Conservation (phyloP, 352 stramenopile species). For the Blastocystis sp. region DNA sequence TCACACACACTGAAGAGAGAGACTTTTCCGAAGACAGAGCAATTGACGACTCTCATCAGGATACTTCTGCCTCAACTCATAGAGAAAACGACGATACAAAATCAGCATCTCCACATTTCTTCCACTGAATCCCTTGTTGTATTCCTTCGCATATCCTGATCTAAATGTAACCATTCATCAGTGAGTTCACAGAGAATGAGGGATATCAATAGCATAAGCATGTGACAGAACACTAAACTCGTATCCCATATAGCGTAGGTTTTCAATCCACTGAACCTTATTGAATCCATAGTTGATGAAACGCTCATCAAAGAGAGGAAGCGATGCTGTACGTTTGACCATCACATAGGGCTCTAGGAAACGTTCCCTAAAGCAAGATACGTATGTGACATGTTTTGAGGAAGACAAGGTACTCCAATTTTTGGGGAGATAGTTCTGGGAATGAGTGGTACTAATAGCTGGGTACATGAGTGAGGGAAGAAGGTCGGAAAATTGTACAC, state of each 20-base stretch:
- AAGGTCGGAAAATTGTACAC: conserved; percentile 37
- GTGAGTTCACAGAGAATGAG: conserved; percentile 14
- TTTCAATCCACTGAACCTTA: conserved; percentile 68
- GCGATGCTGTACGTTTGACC: neutral
- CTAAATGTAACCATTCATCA: neutral
- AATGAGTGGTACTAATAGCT: neutral
- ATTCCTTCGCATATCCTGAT: conserved; percentile 50
- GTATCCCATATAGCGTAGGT: conserved; percentile 45
- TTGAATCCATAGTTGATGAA: conserved; percentile 68
- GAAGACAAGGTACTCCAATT: conserved; percentile 13
- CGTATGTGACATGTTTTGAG: neutral
- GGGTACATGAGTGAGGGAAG: conserved; percentile 19
- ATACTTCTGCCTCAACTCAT: neutral
- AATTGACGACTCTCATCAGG: conserved; percentile 24
- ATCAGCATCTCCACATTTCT: conserved; percentile 35
- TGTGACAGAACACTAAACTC: conserved; percentile 58
- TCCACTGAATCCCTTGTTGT: neutral
- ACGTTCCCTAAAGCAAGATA: conserved; percentile 43
- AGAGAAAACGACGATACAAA: conserved; percentile 36
- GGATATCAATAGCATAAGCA: conserved; percentile 59
- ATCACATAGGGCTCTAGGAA: conserved; percentile 65
- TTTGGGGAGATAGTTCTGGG: conserved; percentile 24
- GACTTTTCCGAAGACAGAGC: conserved; percentile 15
- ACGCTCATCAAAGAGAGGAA: conserved; percentile 47
- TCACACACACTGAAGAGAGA: neutral